Base-by-base conservation (phyloP, 176 grass and related monocot genomes). In the Dactylis glomerata region DNA sequence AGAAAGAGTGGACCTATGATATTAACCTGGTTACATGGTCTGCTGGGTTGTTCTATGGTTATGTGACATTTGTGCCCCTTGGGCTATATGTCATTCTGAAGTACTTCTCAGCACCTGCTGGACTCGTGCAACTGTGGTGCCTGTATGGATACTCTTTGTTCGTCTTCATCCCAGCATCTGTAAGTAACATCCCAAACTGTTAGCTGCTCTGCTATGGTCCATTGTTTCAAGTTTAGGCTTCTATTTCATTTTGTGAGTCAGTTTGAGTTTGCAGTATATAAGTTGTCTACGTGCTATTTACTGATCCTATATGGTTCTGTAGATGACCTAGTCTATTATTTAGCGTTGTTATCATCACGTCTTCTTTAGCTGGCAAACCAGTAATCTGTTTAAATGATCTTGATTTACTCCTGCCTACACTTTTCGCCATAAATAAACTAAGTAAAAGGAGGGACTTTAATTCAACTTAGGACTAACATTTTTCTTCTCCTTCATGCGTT, bases 1-100 rank as follows among this genome's bases (percentile, higher is more conserved):
- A 96, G 63, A 96, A 96, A 85, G 96, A 96, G 20, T 99, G 93
- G 93, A 94, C 80, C 75, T 99, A 99, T 73, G 93, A 99, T 76
- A 94, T 96, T 81, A 99, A 99, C 59, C 78, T 99, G 91, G 96
- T 99, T 41, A 96, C 91, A 54, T 99, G 96, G 96, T 99, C 96
- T 81, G 93, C 93, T 81, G 96, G 96, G 51, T 90, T 99, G 50
- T 99, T 96, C 83, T 99, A 99, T 84, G 96, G 96, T 44, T 96
- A 99, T 28, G 96, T 99, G 67, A 87, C 90, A 1, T 83, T 99
- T 90, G 96, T 99, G 36, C 96, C 96, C 71, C 96, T 99, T 79
- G 89, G 84, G 58, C 73, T 99, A 38, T 99, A 92, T 74, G 62
- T 92, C 76, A 91, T 99, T 89, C 93, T 99, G 3, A 99, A 99